Percentiles rank a stretch among this genome's conserved stretches.
Evolutionary conservation across 2,329 filamentous ascomycete species (phyloP).

Genomic region (Fusarium algeriense): DNA sequence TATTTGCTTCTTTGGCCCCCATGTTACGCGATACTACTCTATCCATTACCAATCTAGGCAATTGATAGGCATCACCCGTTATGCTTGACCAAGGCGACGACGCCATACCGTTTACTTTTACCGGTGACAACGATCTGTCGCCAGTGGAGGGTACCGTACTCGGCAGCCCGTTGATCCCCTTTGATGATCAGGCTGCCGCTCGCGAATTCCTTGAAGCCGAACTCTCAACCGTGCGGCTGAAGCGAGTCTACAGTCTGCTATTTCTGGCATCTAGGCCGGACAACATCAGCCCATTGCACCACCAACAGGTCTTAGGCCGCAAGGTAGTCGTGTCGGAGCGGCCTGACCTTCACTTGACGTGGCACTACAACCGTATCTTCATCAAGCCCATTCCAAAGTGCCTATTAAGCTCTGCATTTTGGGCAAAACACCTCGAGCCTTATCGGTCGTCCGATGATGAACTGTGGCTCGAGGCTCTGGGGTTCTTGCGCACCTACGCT

Average conservation of each 20-base stretch:
- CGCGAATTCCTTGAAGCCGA: too few species aligned
- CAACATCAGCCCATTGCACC: constrained; percentile 46
- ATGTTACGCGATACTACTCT: too few species aligned
- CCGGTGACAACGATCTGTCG: too few species aligned
- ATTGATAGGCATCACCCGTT: too few species aligned
- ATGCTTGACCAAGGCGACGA: too few species aligned
- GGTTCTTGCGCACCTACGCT: constrained; percentile 53
- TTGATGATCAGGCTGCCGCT: too few species aligned
- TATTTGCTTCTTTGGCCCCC: too few species aligned
- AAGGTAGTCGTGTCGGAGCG: constrained; percentile 54
- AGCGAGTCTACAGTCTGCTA: neutral
- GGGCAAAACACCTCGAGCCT: constrained; percentile 24
- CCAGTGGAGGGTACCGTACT: too few species aligned
- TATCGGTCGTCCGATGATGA: neutral
- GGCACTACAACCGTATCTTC: constrained; percentile 55
- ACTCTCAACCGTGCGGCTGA: too few species aligned
- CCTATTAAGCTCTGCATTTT: constrained; percentile 52
- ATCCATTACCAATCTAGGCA: too few species aligned
- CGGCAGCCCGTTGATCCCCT: too few species aligned
- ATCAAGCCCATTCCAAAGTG: constrained; percentile 57
- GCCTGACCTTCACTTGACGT: constrained; percentile 56
- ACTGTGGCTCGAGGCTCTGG: constrained; percentile 45
- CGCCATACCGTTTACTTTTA: too few species aligned
- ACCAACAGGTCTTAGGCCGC: constrained; percentile 53
- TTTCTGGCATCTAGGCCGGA: constrained; percentile 14